phyloP scores from a whole-genome alignment of 805 yeast species.

The Pichia heedii region DNA sequence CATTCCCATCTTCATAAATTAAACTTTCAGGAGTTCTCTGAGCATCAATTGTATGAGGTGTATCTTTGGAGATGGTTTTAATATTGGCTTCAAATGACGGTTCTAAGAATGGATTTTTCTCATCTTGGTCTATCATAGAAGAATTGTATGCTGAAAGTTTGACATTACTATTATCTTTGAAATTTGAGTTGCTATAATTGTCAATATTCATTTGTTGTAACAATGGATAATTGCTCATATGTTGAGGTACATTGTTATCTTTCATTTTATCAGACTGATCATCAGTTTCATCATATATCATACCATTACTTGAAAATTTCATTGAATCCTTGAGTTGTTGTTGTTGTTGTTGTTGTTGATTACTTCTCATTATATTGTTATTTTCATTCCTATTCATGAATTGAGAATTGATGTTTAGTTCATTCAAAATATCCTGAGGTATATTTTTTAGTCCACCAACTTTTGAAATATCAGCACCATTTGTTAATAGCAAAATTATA shows the following conservation, averaged over 20 bases:
- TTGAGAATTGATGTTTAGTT: not conserved
- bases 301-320: not conserved
- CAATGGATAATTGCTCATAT: not conserved
- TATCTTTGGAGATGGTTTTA: not conserved
- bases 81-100: not conserved
- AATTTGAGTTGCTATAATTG: not conserved
- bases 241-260: not conserved
- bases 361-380: not conserved
- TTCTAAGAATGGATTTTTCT: conserved; percentile 6
- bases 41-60: conserved; percentile 2
- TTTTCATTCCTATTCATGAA: too few relatives aligned
- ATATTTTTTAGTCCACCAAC: conserved; percentile 21
- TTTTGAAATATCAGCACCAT: conserved; percentile 34
- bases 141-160: too few relatives aligned
- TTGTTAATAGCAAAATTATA: conserved; percentile 33
- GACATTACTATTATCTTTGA: not conserved
- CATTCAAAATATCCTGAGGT: conserved; percentile 16
- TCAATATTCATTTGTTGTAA: not conserved
- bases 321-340: not conserved
- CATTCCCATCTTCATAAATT: not conserved
- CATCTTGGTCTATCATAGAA: too few relatives aligned
- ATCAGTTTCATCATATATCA: not conserved
- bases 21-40: conserved; percentile 5
- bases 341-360: not conserved
- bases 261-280: not conserved